phyloP scores from a whole-genome alignment of 192 early-diverging fungal genomes.

The Rhizoclosmatium globosum region DNA sequence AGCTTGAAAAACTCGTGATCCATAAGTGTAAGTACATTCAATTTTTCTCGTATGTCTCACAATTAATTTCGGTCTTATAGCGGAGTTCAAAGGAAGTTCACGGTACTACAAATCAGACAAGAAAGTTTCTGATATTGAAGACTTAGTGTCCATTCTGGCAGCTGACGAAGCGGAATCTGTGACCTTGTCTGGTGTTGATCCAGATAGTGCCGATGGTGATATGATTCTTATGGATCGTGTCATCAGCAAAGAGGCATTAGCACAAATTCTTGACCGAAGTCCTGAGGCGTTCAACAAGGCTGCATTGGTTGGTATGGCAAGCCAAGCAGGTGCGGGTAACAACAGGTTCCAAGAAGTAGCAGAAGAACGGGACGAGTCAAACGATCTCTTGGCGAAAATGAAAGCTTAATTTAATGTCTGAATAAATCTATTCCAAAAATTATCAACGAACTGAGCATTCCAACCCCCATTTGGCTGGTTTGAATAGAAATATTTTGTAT shows the following conservation, averaged over 20 bases:
- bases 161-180: conserved; percentile 77
- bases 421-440: no score
- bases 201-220: conserved; percentile 26
- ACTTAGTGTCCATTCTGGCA: conserved; percentile 77
- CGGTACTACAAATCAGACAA: conserved; percentile 47
- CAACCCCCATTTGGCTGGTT: no score
- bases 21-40: conserved; percentile 63
- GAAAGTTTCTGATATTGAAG: conserved; percentile 51
- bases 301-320: neutral
- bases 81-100: conserved; percentile 53
- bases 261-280: conserved; percentile 51
- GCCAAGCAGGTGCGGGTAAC: neutral
- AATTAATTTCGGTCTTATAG: conserved; percentile 7
- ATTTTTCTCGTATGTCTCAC: neutral
- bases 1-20: conserved; percentile 94
- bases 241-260: conserved; percentile 52
- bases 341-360: conserved; percentile 25
- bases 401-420: no score
- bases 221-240: conserved; percentile 42
- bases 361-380: conserved; percentile 32
- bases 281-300: conserved; percentile 43
- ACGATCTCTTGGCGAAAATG: conserved; percentile 14
- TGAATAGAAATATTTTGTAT: no score
- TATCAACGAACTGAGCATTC: no score
- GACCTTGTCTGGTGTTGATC: conserved; percentile 27